These are phyloP conservation scores for Parmelia sp. DNA, from an alignment of 495 filamentous ascomycete species.

Conservation along the genomic window DNA sequence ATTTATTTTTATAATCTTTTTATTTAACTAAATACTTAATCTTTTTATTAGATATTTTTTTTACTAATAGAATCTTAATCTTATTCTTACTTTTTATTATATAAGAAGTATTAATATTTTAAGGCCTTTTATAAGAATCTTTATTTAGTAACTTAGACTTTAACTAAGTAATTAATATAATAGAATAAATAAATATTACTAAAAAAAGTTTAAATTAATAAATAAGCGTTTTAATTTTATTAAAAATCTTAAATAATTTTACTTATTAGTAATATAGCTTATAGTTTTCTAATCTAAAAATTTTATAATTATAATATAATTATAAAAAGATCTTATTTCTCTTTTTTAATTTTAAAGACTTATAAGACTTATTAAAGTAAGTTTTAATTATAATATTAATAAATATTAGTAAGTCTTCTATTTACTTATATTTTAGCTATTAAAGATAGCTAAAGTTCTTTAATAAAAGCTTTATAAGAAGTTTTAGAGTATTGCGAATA, in stretches of 20 bases:
- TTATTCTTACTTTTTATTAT: background rate
- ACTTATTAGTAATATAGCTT: constrained; percentile 3
- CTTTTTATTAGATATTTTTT: background rate
- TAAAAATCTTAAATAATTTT: constrained; percentile 4
- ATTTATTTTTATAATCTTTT: too few relatives aligned
- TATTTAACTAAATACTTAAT: too few relatives aligned
- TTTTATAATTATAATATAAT: constrained; percentile 3
- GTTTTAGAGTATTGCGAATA: background rate
- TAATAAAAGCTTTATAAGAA: background rate
- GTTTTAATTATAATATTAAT: constrained; percentile 2
- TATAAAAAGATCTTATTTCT: background rate
- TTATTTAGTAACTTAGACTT: background rate
- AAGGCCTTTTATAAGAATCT: background rate
- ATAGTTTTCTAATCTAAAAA: background rate
- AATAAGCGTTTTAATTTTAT: background rate
- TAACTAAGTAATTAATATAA: background rate
- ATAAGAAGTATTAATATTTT: background rate
- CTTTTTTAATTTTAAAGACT: background rate
- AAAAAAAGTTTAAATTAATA: background rate
- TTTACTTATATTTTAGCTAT: constrained; percentile 1
- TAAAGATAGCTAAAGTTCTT: background rate
- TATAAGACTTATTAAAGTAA: background rate
- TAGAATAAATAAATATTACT: background rate
- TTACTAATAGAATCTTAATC: background rate
- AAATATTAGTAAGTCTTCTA: background rate